phyloP scores from a whole-genome alignment of 179 eudicot genomes.

The Silene vulgaris region DNA sequence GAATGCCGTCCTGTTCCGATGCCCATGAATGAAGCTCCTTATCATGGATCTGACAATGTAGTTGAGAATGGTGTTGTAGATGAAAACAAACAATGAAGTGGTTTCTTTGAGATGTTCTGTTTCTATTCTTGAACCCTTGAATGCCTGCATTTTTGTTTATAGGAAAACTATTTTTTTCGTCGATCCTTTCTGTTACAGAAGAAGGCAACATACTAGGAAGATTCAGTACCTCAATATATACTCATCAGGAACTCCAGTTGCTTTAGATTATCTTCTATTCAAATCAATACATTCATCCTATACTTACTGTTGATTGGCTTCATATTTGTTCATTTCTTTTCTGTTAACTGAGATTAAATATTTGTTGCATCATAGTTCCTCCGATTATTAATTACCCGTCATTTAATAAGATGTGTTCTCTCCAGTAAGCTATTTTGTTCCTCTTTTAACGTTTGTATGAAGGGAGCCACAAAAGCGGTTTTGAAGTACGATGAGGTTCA shows the following conservation, averaged over 20 bases:
- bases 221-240: too few relatives aligned
- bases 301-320: too few relatives aligned
- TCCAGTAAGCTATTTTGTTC: too few relatives aligned
- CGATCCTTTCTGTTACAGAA: not conserved
- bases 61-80: constrained; percentile 66
- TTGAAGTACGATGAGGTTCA: too few relatives aligned
- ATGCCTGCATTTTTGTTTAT: constrained; percentile 12
- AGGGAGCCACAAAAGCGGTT: too few relatives aligned
- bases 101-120: not conserved
- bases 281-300: too few relatives aligned
- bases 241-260: not conserved
- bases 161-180: not conserved
- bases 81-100: constrained; percentile 48
- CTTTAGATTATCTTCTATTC: not conserved
- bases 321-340: too few relatives aligned
- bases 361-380: too few relatives aligned
- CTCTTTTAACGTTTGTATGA: too few relatives aligned
- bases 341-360: too few relatives aligned
- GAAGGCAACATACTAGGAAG: constrained; percentile 16
- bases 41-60: constrained; percentile 60
- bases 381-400: too few relatives aligned
- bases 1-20: constrained; percentile 64
- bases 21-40: constrained; percentile 84
- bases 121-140: constrained; percentile 1
- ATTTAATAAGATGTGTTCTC: too few relatives aligned